Base-by-base conservation (phyloP, 768 basidiomycete species). In the Kwoniella europaea region DNA sequence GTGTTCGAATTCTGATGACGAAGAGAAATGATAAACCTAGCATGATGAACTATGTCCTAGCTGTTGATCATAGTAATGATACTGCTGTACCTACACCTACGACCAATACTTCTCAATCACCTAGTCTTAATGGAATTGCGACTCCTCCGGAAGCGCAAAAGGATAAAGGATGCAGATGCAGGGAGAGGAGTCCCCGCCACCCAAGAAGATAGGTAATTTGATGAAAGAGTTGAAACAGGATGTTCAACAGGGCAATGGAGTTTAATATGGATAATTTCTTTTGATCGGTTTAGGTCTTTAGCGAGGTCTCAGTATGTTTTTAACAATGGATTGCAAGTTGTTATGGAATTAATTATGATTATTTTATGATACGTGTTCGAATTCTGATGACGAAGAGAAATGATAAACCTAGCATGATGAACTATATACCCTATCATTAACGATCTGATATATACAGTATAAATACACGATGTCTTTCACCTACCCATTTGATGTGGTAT, bases 211-310 rank as follows among this genome's bases (percentile, higher is more conserved):
- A 52, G 95, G 94, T 3, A 91, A 87, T 74, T 84, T 97, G 78
- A 90, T 97, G 86, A 94, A 92, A 84, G 89, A 91, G n/a, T 92
- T 94, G 15, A 94, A 93, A 82, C 90, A 92, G 79, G 91, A 94
- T 83, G 87, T 92, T 16, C 72, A 77, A 66, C 82, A 83, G 56
- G 82, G 81, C 71, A 20, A 75, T 76, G 70, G 82, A 83, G 65
- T 83, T 83, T 68, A 73, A 79, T 57, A 81, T 79, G 78, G 72
- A 80, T 58, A 72, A 63, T 55, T 80, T 80, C 73, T 77, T 77
- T 60, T 77, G 66, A 52, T 35, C 35, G 35, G 35, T 35, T 35
- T 35, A 35, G 6, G 5, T 35, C 35, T 7, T 6, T 35, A 35
- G 4, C 35, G 4, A 35, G 35, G 35, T 35, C 35, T 35, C 35